Percentiles rank a stretch among this genome's conserved stretches.
These are phyloP conservation scores for Ilyonectria robusta DNA, from an alignment of 2,329 filamentous ascomycete species.

Conservation along the genomic window DNA sequence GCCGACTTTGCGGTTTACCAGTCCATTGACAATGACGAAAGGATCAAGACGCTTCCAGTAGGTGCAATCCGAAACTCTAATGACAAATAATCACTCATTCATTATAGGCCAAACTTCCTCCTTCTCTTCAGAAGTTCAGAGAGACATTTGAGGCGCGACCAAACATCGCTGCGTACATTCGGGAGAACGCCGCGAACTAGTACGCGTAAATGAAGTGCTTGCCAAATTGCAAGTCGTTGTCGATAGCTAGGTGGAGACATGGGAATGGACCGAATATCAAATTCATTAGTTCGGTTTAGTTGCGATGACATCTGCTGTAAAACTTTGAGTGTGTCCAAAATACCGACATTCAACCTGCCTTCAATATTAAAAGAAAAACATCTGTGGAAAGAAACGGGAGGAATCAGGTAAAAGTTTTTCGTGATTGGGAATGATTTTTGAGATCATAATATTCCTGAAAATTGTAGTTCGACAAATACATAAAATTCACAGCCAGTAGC, in stretches of 20 bases:
- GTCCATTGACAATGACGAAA: constrained; percentile 55
- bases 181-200: constrained; percentile 16
- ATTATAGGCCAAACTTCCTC: constrained; percentile 14
- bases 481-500: too few relatives aligned
- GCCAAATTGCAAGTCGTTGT: neutral
- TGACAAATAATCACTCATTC: neutral
- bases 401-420: too few relatives aligned
- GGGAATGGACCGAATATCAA: neutral
- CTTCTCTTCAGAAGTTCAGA: constrained; percentile 15
- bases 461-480: too few relatives aligned
- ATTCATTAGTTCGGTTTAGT: too few relatives aligned
- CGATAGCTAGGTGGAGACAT: neutral
- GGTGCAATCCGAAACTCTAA: constrained; percentile 36
- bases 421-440: too few relatives aligned
- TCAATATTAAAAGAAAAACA: too few relatives aligned
- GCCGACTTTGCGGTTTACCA: constrained; percentile 57
- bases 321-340: neutral
- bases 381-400: too few relatives aligned
- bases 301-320: neutral
- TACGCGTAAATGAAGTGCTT: neutral
- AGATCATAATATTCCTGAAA: too few relatives aligned
- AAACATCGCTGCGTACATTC: constrained; percentile 24
- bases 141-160: constrained; percentile 26
- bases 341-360: too few relatives aligned
- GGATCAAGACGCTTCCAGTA: constrained; percentile 52